Percentiles rank a stretch among this genome's conserved stretches.
Evolutionary conservation across 345 rosid genomes (phyloP).

Genomic region (Brassica juncea): DNA sequence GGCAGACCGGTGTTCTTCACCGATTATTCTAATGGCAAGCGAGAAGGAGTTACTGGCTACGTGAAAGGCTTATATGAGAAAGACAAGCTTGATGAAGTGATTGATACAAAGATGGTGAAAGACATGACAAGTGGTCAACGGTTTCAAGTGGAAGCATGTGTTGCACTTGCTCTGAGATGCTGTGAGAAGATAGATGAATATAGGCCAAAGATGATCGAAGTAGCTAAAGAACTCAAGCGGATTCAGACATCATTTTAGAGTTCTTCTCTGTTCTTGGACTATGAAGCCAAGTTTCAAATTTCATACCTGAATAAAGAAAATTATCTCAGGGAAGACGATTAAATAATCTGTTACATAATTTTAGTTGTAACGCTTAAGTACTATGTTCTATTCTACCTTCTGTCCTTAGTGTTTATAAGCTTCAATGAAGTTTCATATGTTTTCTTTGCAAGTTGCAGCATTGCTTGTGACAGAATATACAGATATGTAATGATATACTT

Average conservation of each 20-base stretch:
- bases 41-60: neutral
- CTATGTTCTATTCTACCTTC: too few species aligned
- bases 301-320: neutral
- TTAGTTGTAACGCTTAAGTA: too few species aligned
- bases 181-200: slow-evolving; percentile 19
- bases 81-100: slow-evolving; percentile 24
- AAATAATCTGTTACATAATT: too few species aligned
- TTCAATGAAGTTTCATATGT: neutral
- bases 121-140: slow-evolving; percentile 1
- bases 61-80: neutral
- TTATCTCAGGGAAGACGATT: neutral
- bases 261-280: neutral
- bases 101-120: slow-evolving; percentile 4
- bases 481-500: too few species aligned
- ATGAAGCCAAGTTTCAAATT: neutral
- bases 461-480: too few species aligned
- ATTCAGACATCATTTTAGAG: slow-evolving; percentile 1
- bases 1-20: neutral
- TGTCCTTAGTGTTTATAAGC: too few species aligned
- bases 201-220: slow-evolving; percentile 34
- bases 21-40: neutral
- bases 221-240: slow-evolving; percentile 34
- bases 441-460: neutral
- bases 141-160: slow-evolving; percentile 5
- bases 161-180: slow-evolving; percentile 23